These are phyloP conservation scores for Hymenoscyphus infarciens DNA, from an alignment of 2,329 filamentous ascomycete species.

Conservation along the genomic window DNA sequence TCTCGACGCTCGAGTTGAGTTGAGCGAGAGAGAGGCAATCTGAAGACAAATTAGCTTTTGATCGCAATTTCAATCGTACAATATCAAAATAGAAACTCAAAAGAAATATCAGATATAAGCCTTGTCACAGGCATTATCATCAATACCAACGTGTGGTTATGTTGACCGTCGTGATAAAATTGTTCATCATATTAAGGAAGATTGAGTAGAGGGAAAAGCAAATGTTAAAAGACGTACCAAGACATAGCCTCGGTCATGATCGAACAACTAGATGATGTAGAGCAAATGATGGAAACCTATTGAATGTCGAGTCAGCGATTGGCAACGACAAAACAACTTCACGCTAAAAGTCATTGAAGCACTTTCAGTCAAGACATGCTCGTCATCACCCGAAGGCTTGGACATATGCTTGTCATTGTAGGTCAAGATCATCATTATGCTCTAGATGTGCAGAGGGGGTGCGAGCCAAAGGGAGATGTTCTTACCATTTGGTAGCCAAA, in stretches of 20 bases:
- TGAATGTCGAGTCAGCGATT: slow-evolving; percentile 19
- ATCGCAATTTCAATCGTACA: neutral
- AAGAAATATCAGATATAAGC: slow-evolving; percentile 43
- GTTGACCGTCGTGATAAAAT: slow-evolving; percentile 84
- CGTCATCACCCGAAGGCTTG: slow-evolving; percentile 63
- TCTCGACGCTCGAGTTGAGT: no score
- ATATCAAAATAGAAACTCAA: neutral
- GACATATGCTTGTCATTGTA: slow-evolving; percentile 97
- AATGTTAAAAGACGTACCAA: slow-evolving; percentile 19
- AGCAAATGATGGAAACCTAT: neutral
- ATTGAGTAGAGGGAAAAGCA: slow-evolving; percentile 16
- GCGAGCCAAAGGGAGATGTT: neutral
- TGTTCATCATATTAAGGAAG: slow-evolving; percentile 63
- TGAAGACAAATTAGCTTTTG: neutral
- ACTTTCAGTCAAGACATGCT: slow-evolving; percentile 48
- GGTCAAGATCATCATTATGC: slow-evolving; percentile 77
- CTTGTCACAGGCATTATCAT: slow-evolving; percentile 79
- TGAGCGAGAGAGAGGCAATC: neutral
- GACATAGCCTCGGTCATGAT: slow-evolving; percentile 3
- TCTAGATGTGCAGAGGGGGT: slow-evolving; percentile 23
- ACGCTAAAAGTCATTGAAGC: slow-evolving; percentile 24
- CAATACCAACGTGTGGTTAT: slow-evolving; percentile 68
- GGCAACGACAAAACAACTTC: slow-evolving; percentile 5
- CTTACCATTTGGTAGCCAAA: neutral
- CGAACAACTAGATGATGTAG: neutral